These are phyloP conservation scores for Dendryphion nanum DNA, from an alignment of 2,329 filamentous ascomycete genomes.

Conservation along the genomic window DNA sequence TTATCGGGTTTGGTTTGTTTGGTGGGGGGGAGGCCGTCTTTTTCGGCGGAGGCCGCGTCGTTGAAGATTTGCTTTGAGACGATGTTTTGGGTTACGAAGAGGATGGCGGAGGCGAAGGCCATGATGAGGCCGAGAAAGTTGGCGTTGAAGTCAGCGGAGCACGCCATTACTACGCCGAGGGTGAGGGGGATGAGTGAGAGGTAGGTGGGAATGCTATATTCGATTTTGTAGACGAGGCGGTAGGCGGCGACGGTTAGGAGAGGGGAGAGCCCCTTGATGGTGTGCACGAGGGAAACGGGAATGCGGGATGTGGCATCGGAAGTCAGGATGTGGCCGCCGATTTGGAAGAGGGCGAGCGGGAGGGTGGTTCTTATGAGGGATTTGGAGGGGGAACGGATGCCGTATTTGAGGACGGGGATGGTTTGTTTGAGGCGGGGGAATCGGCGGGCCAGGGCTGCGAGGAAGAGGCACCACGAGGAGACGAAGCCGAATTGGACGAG, in stretches of 20 bases:
- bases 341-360: slow-evolving; percentile 90
- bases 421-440: slow-evolving; percentile 69
- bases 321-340: slow-evolving; percentile 88
- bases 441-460: slow-evolving; percentile 70
- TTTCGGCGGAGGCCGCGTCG: slow-evolving; percentile 81
- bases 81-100: slow-evolving; percentile 98
- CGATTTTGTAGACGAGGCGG: slow-evolving; percentile 81
- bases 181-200: slow-evolving; percentile 80
- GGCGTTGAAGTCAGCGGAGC: slow-evolving; percentile 84
- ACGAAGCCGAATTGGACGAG: slow-evolving; percentile 93
- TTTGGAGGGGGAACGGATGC: slow-evolving; percentile 75
- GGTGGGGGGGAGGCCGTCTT: slow-evolving; percentile 58
- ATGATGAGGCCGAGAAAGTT: slow-evolving; percentile 89
- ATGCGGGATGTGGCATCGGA: slow-evolving; percentile 93
- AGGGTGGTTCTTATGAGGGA: slow-evolving; percentile 84
- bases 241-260: slow-evolving; percentile 95
- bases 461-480: slow-evolving; percentile 77
- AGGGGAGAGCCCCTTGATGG: slow-evolving; percentile 95
- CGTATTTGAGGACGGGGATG: slow-evolving; percentile 78
- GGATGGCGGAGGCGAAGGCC: slow-evolving; percentile 83
- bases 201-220: slow-evolving; percentile 80
- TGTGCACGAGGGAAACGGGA: slow-evolving; percentile 94
- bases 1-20: slow-evolving; percentile 86
- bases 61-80: slow-evolving; percentile 98
- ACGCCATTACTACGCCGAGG: slow-evolving; percentile 91